A percentile compares a stretch with the other conserved stretches of the same genome.
Evolutionary conservation across 208 protist species (phyloP).

Genomic region (Leptomonas pyrrhocoris): DNA sequence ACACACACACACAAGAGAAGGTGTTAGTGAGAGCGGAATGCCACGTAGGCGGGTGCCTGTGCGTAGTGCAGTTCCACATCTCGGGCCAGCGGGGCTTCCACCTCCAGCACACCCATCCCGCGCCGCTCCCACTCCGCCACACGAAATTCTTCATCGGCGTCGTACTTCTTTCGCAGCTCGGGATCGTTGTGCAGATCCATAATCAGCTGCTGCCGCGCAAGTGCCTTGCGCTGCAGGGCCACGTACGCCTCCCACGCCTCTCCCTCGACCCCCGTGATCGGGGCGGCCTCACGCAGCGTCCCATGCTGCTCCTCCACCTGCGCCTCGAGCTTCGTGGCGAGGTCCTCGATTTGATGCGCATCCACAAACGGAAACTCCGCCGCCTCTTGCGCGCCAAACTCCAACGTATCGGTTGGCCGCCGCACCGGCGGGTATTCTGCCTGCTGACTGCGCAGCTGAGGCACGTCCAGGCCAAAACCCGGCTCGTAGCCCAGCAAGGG

Average conservation of each 20-base stretch:
- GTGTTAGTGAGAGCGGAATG: slow-evolving; percentile 58
- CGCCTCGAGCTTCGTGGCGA: slow-evolving; percentile 39
- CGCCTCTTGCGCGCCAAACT: slow-evolving; percentile 26
- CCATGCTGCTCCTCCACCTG: slow-evolving; percentile 65
- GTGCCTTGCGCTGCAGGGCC: slow-evolving; percentile 80
- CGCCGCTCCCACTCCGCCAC: slow-evolving; percentile 57
- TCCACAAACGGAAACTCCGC: slow-evolving; percentile 74
- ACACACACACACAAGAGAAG: background rate
- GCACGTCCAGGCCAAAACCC: slow-evolving; percentile 85
- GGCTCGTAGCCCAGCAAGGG: slow-evolving; percentile 83
- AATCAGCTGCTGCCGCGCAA: slow-evolving; percentile 81
- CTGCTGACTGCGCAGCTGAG: slow-evolving; percentile 78
- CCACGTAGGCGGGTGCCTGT: slow-evolving; percentile 80
- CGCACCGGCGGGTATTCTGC: slow-evolving; percentile 71
- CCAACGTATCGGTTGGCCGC: slow-evolving; percentile 60
- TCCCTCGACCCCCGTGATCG: slow-evolving; percentile 82
- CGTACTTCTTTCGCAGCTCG: slow-evolving; percentile 59
- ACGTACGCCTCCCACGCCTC: slow-evolving; percentile 86
- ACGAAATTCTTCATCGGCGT: slow-evolving; percentile 55
- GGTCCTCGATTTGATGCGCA: slow-evolving; percentile 59
- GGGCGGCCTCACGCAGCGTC: slow-evolving; percentile 64
- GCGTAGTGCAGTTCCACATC: slow-evolving; percentile 70
- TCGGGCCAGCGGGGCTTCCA: slow-evolving; percentile 42
- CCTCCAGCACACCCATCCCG: slow-evolving; percentile 57
- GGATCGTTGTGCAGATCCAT: slow-evolving; percentile 78